These are phyloP conservation scores for Oryza glaberrima DNA, from an alignment of 176 grass and related monocot species.

Conservation along the genomic window DNA sequence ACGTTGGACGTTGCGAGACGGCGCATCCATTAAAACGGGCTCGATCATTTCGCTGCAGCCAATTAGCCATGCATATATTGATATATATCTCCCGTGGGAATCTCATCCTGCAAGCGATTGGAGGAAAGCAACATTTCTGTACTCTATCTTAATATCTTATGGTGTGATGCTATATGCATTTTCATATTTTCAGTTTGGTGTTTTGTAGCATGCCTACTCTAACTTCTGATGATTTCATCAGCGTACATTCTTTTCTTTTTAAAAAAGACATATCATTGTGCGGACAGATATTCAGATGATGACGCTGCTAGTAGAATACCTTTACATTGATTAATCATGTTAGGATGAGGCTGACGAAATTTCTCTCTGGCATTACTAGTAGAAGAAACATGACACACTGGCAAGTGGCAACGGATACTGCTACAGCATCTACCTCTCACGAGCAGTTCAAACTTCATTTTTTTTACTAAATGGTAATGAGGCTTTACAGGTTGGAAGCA, in stretches of 20 bases:
- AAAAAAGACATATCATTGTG: not conserved
- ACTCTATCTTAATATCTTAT: not conserved
- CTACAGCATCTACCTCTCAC: not conserved
- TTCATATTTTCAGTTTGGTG: not conserved
- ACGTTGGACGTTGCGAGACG: constrained; percentile 14
- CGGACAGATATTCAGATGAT: not conserved
- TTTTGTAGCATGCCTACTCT: not conserved
- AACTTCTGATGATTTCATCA: not conserved
- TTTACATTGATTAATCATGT: constrained; percentile 2
- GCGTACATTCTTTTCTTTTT: not conserved
- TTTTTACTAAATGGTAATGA: not conserved
- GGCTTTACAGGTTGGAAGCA: not conserved
- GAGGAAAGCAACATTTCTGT: constrained; percentile 14
- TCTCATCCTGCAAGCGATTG: constrained; percentile 3
- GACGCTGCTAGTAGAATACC: not conserved
- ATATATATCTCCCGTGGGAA: not conserved
- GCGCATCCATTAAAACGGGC: not conserved
- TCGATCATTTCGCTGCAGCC: not conserved
- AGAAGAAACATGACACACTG: not conserved
- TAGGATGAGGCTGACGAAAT: not conserved
- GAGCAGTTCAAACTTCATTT: constrained; percentile 11
- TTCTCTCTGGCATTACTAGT: not conserved
- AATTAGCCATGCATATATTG: not conserved
- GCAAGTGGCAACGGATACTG: not conserved
- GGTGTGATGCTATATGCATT: not conserved